Base-by-base conservation (phyloP, 2,329 filamentous ascomycete species). In the Apiospora pterosperma region DNA sequence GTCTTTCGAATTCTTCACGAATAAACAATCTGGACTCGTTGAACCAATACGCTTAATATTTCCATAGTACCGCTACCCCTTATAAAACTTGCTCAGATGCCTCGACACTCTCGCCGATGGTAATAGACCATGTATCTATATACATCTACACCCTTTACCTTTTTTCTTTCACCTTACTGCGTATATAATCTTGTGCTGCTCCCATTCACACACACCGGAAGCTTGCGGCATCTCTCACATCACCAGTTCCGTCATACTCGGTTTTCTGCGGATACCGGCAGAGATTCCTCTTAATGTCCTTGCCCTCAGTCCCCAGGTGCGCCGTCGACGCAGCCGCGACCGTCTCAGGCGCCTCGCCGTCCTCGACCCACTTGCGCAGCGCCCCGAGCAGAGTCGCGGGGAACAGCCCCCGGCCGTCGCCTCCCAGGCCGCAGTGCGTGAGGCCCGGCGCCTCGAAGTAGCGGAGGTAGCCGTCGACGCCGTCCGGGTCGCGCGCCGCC, bases 361-460 rank as follows among this genome's bases (percentile, higher is more conserved):
- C 23, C 59, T 61, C 59, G 36, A 61, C 59, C 59, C 36, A 61
- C 14, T 28, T 36, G 3, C 28, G 59, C 59, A 61, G 36, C 23
- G 12, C 39, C 10, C 31, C 28, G 36, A 61, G 39, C 36, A 61
- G 23, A 2, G 25, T 16, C 6, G 12, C 23, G 5, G 59, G 36
- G 14, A n/a, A 31, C 36, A 61, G 36, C 2, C 59, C 59, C 14
- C 12, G 6, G 2, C 59, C 59, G 7, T 34, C 19, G 7, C 48
- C 48, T 36, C 36, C 59, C 19, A 28, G 14, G 23, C 36, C 59
- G 59, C 59, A 61, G 36, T 61, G 59, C 36, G 36, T 1, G 12
- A 61, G 1, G 8, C 59, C 59, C 23, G 59, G 59, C 23, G 59
- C 23, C 11, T 61, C 59, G n/a, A 61, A 61, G 59, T 61, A 61